Base-by-base conservation (phyloP, 1,139 yeast species). In the Magnusiomyces fungicola region DNA sequence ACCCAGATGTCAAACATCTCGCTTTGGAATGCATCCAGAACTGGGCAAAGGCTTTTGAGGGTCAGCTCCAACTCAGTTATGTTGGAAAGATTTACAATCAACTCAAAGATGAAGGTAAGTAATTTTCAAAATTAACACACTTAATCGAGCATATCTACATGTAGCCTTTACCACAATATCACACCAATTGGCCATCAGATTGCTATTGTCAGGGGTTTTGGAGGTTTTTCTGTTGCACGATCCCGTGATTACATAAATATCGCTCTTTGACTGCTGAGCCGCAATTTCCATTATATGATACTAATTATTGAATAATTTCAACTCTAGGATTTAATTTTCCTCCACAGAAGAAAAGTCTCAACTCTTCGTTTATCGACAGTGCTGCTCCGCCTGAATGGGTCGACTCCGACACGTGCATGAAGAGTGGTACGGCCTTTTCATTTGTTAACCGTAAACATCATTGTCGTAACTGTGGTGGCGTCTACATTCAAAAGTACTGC, bases 371-470 rank as follows among this genome's bases (percentile, higher is more conserved):
- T 66, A 79, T 90, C 49, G 97, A 92, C 62, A 79, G 96, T 1
- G 85, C 82, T 54, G 90, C 92, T 3, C 97, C 99, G 2, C 98
- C 98, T 0, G 97, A 90, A 60, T 92, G 99, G 99, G 82, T 86
- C 23, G 98, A 94, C 61, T 83, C 89, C 18, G 96, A 89, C 60
- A 88, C 87, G 12, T 92, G 99, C 65, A 90, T 94, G 97, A 81
- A 87, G 52, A 88, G 97, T 60, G 89, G 95, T 49, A 79, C 75
- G 34, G 71, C 83, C 14, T 92, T 92, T 61, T 74, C 94, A 1
- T 77, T 90, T 66, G 72, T 90, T 56, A 89, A 87, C 64, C 75
- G 99, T 60, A 89, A 92, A 63, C 99, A 92, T 65, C 98, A 92
- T 67, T 92, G 98, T 64, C 76, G 98, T 50, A 85, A 95, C 47